A percentile compares a stretch with the other conserved stretches of the same genome.
These are phyloP conservation scores for Chlamydomonas sp. DNA, from an alignment of 139 green algal genomes.

Conservation along the genomic window DNA sequence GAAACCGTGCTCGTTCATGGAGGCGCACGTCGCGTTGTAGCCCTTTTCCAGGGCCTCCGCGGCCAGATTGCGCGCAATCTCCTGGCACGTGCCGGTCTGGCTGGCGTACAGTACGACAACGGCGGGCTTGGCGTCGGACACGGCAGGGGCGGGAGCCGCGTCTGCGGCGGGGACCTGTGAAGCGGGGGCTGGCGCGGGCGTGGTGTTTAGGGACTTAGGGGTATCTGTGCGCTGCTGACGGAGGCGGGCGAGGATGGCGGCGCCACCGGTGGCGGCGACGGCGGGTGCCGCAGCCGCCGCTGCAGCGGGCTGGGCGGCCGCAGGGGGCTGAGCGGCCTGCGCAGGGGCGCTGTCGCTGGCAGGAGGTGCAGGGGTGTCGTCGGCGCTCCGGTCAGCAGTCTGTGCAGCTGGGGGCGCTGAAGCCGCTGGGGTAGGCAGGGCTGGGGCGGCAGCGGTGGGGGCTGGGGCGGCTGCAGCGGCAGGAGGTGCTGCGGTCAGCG, in stretches of 20 bases:
- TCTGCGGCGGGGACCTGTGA: not conserved
- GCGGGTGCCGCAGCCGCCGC: not conserved
- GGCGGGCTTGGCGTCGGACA: constrained; percentile 1
- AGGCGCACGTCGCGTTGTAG: constrained; percentile 53
- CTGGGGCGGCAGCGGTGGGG: too few relatives aligned
- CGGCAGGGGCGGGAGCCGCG: constrained; percentile 5
- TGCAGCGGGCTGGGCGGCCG: not conserved
- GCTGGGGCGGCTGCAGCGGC: too few relatives aligned
- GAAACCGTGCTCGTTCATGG: constrained; percentile 84
- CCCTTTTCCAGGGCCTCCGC: constrained; percentile 74
- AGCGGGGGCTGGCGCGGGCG: not conserved
- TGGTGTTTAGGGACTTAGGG: not conserved
- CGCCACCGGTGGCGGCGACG: constrained; percentile 49
- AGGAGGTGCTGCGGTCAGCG: too few relatives aligned
- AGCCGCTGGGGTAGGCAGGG: too few relatives aligned
- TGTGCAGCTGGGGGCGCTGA: too few relatives aligned
- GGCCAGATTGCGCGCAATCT: constrained; percentile 91
- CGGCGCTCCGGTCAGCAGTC: too few relatives aligned
- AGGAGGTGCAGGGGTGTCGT: not conserved
- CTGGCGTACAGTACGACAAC: constrained; percentile 86
- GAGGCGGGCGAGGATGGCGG: constrained; percentile 68
- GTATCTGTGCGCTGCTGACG: constrained; percentile 33
- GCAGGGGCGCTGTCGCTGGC: not conserved
- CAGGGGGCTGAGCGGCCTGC: not conserved
- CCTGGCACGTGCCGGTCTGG: constrained; percentile 90